Base-by-base conservation (phyloP, 2,329 filamentous ascomycete genomes). In the Aspergillus ustus region DNA sequence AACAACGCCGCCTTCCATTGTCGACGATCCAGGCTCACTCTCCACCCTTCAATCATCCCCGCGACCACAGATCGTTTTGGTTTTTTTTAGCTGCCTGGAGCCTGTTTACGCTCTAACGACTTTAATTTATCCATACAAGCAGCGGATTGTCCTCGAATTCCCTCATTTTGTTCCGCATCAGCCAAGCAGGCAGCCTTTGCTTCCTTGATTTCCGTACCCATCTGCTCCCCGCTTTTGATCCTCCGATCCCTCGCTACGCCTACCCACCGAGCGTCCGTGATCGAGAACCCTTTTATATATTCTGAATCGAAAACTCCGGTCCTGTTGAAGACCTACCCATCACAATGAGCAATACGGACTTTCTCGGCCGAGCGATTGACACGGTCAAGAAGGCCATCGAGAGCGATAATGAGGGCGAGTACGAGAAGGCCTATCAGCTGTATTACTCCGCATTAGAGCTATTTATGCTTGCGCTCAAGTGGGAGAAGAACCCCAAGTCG, bases 401-500 rank as follows among this genome's bases (percentile, higher is more conserved):
- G 77, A 89, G 91, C 71, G 95, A 99, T 82, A 96, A 94, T 69
- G 91, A 91, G 50, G 93, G 92, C 76, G 92, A 98, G 76, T 99
- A 99, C 81, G 93, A 97, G 73, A 94, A 96, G 79, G 95, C 95
- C 60, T 98, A 98, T 78, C 91, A 97, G 75, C 85, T 91, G 66
- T 99, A 99, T 86, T 97, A 97, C 83, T 89, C 92, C 69, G 90
- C 94, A 55, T 91, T 99, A 70, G 94, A 99, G 81, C 88, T 98
- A 61, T 99, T 98, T 84, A 97, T 99, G 91, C 91, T 98, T 64
- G 95, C 95, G 37, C 85, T 99, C 63, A 99, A 99, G 84, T 99
- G 94, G 94, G 95, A 99, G 83, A 99, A 98, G 86, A 98, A 97
- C 81, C 89, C 91, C 66, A 94, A 93, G 71, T 93, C 92, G 66